These are phyloP conservation scores for Scheffersomyces amazonensis DNA, from an alignment of 805 yeast species.

Conservation along the genomic window DNA sequence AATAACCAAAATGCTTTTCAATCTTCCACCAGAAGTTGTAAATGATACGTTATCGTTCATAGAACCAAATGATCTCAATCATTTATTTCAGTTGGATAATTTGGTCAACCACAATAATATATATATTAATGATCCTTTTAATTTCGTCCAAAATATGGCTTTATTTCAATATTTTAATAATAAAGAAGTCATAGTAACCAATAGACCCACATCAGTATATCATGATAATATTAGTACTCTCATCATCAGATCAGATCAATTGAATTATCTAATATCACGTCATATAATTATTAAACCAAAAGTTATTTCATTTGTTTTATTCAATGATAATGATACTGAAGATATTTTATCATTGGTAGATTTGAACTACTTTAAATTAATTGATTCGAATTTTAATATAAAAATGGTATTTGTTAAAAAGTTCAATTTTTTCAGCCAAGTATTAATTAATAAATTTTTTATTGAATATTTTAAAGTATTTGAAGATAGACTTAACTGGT, in stretches of 20 bases:
- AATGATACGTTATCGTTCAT: conserved; percentile 5
- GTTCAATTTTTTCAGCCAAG: not conserved
- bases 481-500: not conserved
- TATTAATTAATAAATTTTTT: not conserved
- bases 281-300: conserved; percentile 17
- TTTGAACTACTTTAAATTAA: conserved; percentile 10
- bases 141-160: conserved; percentile 7
- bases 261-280: conserved; percentile 15
- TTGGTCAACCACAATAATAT: not conserved
- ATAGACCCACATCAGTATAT: not conserved
- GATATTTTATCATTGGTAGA: not conserved
- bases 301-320: conserved; percentile 9
- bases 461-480: not conserved
- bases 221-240: not conserved
- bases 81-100: conserved; percentile 6
- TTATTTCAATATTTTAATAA: conserved; percentile 5
- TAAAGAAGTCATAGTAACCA: conserved; percentile 4
- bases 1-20: no score
- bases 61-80: conserved; percentile 4
- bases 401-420: conserved; percentile 9
- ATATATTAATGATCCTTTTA: conserved; percentile 1
- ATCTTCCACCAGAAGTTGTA: conserved; percentile 9
- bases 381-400: conserved; percentile 12
- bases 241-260: not conserved
- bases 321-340: not conserved